These are phyloP conservation scores for Gaeumannomyces sp. DNA, from an alignment of 2,329 filamentous ascomycete species.

Conservation along the genomic window DNA sequence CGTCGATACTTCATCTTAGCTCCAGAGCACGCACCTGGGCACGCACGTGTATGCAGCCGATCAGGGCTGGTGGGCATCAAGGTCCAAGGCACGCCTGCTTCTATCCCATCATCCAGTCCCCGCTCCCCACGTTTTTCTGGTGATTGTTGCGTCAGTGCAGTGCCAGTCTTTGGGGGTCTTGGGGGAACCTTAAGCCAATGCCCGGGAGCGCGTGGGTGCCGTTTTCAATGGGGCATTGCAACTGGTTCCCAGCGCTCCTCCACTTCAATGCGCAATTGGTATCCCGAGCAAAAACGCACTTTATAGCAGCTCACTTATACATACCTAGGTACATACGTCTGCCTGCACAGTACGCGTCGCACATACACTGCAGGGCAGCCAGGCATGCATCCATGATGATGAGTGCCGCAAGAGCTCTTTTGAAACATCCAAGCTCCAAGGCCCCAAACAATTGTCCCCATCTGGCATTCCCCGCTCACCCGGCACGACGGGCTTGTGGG, in stretches of 20 bases:
- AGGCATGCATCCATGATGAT: background rate
- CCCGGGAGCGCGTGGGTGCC: too few species aligned
- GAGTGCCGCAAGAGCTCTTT: background rate
- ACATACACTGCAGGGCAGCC: too few species aligned
- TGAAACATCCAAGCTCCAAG: background rate
- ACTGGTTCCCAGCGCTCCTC: too few species aligned
- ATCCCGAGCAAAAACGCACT: background rate
- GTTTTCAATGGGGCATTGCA: background rate
- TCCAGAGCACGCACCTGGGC: too few species aligned
- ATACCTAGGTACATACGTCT: too few species aligned
- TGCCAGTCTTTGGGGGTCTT: too few species aligned
- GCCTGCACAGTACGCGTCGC: background rate
- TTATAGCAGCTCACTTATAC: background rate
- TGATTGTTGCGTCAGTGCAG: too few species aligned
- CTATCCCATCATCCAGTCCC: conserved; percentile 24
- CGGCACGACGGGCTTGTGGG: too few species aligned
- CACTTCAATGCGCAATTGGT: background rate
- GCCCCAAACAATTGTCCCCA: background rate
- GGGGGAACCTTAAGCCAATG: too few species aligned
- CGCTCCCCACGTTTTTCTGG: conserved; percentile 31
- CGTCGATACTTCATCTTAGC: too few species aligned
- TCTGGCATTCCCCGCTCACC: background rate
- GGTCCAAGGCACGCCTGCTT: background rate
- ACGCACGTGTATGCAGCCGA: too few species aligned
- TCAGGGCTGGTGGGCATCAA: background rate